Evolutionary conservation across 1,284 basidiomycete species (phyloP).

Genomic region (Ustilago shanxiensis): DNA sequence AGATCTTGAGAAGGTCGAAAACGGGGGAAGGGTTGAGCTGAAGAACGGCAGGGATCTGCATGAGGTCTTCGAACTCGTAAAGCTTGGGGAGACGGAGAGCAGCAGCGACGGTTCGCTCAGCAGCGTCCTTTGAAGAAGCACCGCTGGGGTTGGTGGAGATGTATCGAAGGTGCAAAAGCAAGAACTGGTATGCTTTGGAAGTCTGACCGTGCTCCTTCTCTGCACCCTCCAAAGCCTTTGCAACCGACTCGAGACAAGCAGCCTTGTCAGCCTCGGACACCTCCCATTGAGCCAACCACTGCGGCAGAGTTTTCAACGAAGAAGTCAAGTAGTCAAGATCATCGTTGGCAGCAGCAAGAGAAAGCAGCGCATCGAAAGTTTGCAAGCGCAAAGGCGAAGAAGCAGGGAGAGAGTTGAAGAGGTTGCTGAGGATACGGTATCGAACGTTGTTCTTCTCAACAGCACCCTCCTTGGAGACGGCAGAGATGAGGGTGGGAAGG

Average conservation of each 20-base stretch:
- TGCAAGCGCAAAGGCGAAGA: constrained; percentile 53
- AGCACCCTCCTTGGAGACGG: constrained; percentile 28
- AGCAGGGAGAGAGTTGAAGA: constrained; percentile 64
- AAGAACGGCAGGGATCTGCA: constrained; percentile 55
- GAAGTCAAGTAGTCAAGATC: constrained; percentile 65
- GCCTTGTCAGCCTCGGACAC: constrained; percentile 55
- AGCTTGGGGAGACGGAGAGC: constrained; percentile 64
- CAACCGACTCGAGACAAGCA: constrained; percentile 52
- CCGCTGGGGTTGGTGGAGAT: constrained; percentile 40
- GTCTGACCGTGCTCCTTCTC: constrained; percentile 57
- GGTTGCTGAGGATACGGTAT: constrained; percentile 65
- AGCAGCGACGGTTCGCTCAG: constrained; percentile 60
- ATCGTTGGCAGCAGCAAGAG: constrained; percentile 61
- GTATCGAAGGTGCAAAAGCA: constrained; percentile 64
- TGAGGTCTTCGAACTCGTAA: constrained; percentile 66
- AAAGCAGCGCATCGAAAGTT: constrained; percentile 60
- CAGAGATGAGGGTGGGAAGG: constrained; percentile 38
- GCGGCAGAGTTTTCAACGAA: constrained; percentile 55
- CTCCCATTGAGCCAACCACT: constrained; percentile 66
- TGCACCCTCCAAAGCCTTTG: constrained; percentile 56
- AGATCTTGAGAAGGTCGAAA: constrained; percentile 63
- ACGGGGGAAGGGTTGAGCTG: constrained; percentile 51
- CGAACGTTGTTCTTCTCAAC: constrained; percentile 53
- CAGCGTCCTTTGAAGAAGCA: constrained; percentile 33
- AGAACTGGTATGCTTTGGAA: constrained; percentile 60